Evolutionary conservation across 2,329 filamentous ascomycete species (phyloP).

Genomic region (Didymella arachidicola): DNA sequence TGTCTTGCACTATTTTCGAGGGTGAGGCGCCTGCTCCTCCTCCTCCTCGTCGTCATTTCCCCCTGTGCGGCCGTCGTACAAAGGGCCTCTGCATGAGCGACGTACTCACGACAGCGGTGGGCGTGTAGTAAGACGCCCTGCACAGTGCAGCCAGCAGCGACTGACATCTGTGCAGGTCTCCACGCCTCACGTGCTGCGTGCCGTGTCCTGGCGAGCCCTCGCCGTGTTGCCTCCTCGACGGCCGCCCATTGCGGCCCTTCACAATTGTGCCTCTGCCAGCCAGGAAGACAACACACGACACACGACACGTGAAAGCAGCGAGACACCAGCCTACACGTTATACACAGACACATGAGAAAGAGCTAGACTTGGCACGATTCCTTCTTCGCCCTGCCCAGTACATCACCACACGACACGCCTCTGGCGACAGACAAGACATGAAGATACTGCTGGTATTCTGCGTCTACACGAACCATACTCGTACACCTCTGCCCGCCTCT

Average conservation of each 20-base stretch:
- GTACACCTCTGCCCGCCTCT: background rate
- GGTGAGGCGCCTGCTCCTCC: background rate
- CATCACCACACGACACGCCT: conserved; percentile 1
- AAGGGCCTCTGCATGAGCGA: background rate
- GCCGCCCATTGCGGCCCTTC: conserved; percentile 2
- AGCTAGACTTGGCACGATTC: background rate
- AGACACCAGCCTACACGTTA: background rate
- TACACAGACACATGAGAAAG: background rate
- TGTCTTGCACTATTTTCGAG: no score
- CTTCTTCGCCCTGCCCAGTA: background rate
- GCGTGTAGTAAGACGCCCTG: background rate
- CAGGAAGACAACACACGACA: background rate
- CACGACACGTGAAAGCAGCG: background rate
- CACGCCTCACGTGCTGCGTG: no score
- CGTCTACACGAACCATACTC: conserved; percentile 8
- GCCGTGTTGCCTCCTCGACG: background rate
- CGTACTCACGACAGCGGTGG: background rate
- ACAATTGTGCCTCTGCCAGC: background rate
- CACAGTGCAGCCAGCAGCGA: background rate
- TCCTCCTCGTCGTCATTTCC: background rate
- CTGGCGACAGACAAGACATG: background rate
- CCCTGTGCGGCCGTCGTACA: background rate
- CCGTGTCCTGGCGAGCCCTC: no score
- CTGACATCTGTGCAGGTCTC: background rate
- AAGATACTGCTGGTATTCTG: conserved; percentile 7